Evolutionary conservation across 805 yeast species (phyloP), one percentile per base, ranked within the genome.

Genomic region (Candida sithepensis): DNA sequence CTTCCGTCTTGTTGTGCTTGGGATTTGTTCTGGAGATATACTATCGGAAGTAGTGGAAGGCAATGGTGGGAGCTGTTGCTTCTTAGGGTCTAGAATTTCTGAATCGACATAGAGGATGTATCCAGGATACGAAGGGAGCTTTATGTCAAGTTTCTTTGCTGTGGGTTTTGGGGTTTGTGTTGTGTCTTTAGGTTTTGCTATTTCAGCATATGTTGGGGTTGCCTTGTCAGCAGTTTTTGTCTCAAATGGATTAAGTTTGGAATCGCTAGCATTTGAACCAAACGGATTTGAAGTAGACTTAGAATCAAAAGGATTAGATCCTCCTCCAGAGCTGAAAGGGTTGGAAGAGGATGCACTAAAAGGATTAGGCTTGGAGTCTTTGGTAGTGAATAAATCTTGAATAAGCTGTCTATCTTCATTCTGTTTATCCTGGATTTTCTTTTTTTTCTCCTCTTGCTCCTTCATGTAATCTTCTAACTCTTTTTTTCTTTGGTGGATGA

Each of bases 71-170:
- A 58, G 43, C 20, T 63, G 71, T 50, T 72, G 73, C 46, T 72
- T 72, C 47, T 76, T 76, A 2, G 67, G 65, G 58, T 77, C 79
- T 58, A 84, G 72, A 40, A 67, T 74, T 63, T 91, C 97, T 44
- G 75, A 74, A 41, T 88, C 96, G 4, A 88, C 84, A 59, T 79
- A 87, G 3, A 89, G 60, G 54, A 85, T 77, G 59, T 64, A 82
- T 3, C 90, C 91, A 4, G 84, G 83, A 54, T 78, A 87, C 20
- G 67, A 59, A 19, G 85, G 85, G 4, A 73, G 57, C 20, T 65
- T 57, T 46, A 50, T 49, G 4, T 39, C 48, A 14, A 44, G 48
- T 14, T 42, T 44, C 10, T 42, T 38, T 0, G 41, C 38, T 6
- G 39, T 44, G 12, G 48, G 34, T 28, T 45, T 16, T 47, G 46